A percentile compares a stretch with the other conserved stretches of the same genome.
Conservation (phyloP, 768 basidiomycete genomes). For the Russula virescens region DNA sequence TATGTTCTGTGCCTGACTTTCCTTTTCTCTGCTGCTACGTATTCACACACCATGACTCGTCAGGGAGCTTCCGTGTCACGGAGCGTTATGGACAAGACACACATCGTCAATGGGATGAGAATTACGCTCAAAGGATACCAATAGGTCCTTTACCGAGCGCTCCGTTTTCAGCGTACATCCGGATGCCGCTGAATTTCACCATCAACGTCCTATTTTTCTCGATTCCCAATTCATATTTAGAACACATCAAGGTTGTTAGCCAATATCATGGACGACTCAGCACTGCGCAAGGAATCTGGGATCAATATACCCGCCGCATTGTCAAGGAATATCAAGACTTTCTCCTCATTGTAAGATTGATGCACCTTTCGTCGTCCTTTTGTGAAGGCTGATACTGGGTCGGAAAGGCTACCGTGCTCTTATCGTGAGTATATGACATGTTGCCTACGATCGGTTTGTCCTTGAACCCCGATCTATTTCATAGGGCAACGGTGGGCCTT, state of each 20-base stretch:
- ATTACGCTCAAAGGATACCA: constrained; percentile 28
- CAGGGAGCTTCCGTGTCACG: constrained; percentile 42
- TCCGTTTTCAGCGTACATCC: constrained; percentile 20
- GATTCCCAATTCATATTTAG: constrained; percentile 47
- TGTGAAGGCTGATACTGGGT: background rate
- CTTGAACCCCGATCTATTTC: background rate
- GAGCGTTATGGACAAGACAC: constrained; percentile 42
- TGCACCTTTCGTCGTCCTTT: background rate
- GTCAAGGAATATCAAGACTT: constrained; percentile 53
- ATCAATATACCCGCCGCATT: constrained; percentile 44
- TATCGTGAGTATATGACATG: constrained; percentile 37
- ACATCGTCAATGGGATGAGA: constrained; percentile 14
- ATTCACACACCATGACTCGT: background rate
- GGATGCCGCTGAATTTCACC: constrained; percentile 33
- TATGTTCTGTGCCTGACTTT: constrained; percentile 13
- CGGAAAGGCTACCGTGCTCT: constrained; percentile 45
- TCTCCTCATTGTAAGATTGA: constrained; percentile 43
- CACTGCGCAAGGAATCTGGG: constrained; percentile 46
- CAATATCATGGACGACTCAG: constrained; percentile 47
- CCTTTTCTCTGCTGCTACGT: background rate
- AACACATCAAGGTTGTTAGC: constrained; percentile 43
- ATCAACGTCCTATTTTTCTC: constrained; percentile 46
- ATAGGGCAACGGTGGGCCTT: constrained; percentile 47
- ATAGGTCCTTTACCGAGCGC: constrained; percentile 8
- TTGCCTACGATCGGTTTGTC: background rate